A percentile compares a stretch with the other conserved stretches of the same genome.
Evolutionary conservation across 2,329 filamentous ascomycete genomes (phyloP).

Genomic region (Botrytis tulipae): DNA sequence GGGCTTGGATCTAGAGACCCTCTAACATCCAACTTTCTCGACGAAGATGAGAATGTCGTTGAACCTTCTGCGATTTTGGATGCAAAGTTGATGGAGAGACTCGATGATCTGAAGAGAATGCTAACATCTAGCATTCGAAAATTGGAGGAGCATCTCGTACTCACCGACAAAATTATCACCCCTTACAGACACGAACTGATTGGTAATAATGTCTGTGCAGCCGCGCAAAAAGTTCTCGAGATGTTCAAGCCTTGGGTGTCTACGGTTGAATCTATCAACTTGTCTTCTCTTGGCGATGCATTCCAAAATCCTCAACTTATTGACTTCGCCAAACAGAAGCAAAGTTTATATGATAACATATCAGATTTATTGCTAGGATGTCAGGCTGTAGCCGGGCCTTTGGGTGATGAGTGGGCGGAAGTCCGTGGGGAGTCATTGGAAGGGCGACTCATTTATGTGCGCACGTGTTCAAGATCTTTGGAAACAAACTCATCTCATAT

Average conservation of each 20-base stretch:
- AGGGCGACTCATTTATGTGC: constrained; percentile 77
- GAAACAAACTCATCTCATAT: constrained; percentile 86
- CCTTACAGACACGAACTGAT: constrained; percentile 74
- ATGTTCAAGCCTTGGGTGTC: constrained; percentile 88
- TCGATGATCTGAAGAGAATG: constrained; percentile 83
- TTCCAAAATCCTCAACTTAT: constrained; percentile 81
- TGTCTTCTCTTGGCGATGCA: constrained; percentile 72
- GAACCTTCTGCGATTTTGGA: constrained; percentile 78
- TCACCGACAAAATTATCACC: constrained; percentile 79
- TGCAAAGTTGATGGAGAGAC: constrained; percentile 70
- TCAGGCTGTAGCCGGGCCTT: constrained; percentile 84
- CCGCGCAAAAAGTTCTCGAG: constrained; percentile 78
- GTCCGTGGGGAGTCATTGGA: constrained; percentile 87
- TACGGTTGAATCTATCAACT: constrained; percentile 86
- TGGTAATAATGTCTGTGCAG: constrained; percentile 76
- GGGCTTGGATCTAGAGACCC: constrained; percentile 63
- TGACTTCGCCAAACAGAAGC: constrained; percentile 88
- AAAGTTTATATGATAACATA: constrained; percentile 88
- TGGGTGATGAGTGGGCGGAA: constrained; percentile 95
- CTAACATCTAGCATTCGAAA: constrained; percentile 83
- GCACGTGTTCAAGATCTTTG: constrained; percentile 72
- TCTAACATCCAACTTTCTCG: constrained; percentile 78
- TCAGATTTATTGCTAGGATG: constrained; percentile 85
- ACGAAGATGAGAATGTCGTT: constrained; percentile 70
- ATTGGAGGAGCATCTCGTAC: constrained; percentile 77